Percentiles rank a stretch among this genome's conserved stretches.
phyloP scores from a whole-genome alignment of 2,329 filamentous ascomycete species.

The Fusarium lyarnte region DNA sequence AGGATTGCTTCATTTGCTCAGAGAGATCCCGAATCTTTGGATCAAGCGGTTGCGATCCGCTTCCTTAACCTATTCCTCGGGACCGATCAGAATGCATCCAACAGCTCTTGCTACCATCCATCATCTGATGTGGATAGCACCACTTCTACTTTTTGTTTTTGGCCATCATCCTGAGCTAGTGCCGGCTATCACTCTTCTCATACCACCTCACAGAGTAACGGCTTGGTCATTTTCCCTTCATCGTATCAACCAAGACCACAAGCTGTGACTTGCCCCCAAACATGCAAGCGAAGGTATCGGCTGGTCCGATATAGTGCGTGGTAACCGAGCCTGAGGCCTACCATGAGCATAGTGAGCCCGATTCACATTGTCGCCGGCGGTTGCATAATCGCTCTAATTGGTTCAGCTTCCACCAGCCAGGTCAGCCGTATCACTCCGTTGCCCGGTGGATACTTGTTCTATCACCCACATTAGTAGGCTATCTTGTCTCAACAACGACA shows the following conservation, averaged over 20 bases:
- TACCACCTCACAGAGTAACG: conserved; percentile 8
- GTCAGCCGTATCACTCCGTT: conserved; percentile 25
- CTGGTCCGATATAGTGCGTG: conserved; percentile 39
- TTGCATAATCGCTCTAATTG: conserved; percentile 27
- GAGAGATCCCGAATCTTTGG: background rate
- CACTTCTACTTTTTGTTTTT: background rate
- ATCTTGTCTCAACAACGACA: background rate
- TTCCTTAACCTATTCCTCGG: conserved; percentile 9
- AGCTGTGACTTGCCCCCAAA: conserved; percentile 30
- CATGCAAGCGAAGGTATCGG: conserved; percentile 26
- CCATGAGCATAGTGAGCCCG: conserved; percentile 4
- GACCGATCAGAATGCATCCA: conserved; percentile 5
- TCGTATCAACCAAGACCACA: conserved; percentile 15
- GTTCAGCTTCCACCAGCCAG: conserved; percentile 1
- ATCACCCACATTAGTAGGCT: background rate
- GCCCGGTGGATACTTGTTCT: conserved; percentile 15
- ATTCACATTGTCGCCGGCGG: conserved; percentile 17
- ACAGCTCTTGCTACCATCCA: conserved; percentile 5
- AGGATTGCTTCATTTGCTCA: conserved; percentile 4
- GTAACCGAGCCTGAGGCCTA: conserved; percentile 28
- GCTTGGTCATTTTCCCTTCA: conserved; percentile 16
- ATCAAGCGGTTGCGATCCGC: conserved; percentile 14
- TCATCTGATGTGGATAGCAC: conserved; percentile 4
- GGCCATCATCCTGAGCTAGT: conserved; percentile 9
- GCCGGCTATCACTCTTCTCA: conserved; percentile 15